Evolutionary conservation across 2,329 filamentous ascomycete species (phyloP).

Genomic region (Alternaria dauci): DNA sequence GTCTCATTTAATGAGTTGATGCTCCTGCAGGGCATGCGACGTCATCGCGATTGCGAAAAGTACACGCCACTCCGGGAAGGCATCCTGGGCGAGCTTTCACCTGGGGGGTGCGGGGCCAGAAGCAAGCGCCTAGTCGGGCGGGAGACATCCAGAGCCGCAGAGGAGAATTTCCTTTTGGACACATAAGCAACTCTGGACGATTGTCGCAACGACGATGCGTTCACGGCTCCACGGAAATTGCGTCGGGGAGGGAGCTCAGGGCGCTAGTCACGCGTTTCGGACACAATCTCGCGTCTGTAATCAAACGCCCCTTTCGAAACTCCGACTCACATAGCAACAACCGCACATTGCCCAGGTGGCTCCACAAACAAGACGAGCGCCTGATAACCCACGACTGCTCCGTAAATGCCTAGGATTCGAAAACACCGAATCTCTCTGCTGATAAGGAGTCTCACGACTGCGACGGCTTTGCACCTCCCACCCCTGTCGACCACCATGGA

Average conservation of each 20-base stretch:
- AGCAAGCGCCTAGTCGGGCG: slow-evolving; percentile 5
- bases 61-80: slow-evolving; percentile 13
- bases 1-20: not conserved
- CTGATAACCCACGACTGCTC: slow-evolving; percentile 13
- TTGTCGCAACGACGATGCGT: slow-evolving; percentile 9
- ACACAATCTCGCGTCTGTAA: slow-evolving; percentile 38
- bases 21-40: slow-evolving; percentile 10
- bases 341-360: slow-evolving; percentile 31
- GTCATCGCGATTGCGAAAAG: slow-evolving; percentile 17
- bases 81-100: slow-evolving; percentile 11
- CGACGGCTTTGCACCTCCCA: slow-evolving; percentile 18
- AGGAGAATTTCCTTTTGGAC: slow-evolving; percentile 13
- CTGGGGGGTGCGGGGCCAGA: slow-evolving; percentile 22
- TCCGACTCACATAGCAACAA: slow-evolving; percentile 33
- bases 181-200: slow-evolving; percentile 1
- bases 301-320: slow-evolving; percentile 34
- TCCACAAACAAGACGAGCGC: slow-evolving; percentile 17
- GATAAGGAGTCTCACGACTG: slow-evolving; percentile 22
- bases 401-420: slow-evolving; percentile 25
- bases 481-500: slow-evolving; percentile 38
- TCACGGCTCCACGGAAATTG: slow-evolving; percentile 17
- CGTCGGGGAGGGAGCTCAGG: slow-evolving; percentile 11
- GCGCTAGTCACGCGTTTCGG: slow-evolving; percentile 37
- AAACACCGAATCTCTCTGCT: slow-evolving; percentile 23
- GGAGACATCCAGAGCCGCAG: not conserved